Evolutionary conservation across 176 grass and related monocot species (phyloP), one percentile per base, ranked within the genome.

Genomic region (Elymus sibiricus): DNA sequence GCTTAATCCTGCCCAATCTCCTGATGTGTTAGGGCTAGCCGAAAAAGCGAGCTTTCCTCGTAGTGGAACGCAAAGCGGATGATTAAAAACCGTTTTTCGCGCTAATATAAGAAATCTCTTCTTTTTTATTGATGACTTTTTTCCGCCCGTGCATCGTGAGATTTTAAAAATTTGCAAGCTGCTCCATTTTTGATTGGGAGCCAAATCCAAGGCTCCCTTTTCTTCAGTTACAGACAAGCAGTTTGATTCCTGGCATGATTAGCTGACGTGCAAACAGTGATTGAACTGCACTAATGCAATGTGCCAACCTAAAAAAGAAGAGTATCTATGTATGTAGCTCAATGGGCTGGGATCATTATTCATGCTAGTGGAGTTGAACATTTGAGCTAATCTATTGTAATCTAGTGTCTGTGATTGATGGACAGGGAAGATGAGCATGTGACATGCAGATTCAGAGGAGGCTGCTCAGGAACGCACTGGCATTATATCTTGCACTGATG

Each of bases 11-110:
- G 69, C 76, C 76, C 24, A 31, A 64, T 85, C 85, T 85, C 64
- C 70, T 91, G 90, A 85, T 85, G 82, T 81, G 82, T 88, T 91
- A 88, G 70, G 90, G 86, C 87, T 83, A 88, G 82, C 85, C 81
- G 49, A 64, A 84, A 88, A 88, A 78, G 77, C 46, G 29, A 34
- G 82, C 82, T 85, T 88, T 91, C 61, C 35, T 82, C 70, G 8
- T 82, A 91, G 90, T 91, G 90, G 86, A 91, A 82, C 82, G 17
- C 84, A 91, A 91, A 91, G 82, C 38, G 17, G 70, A 37, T 26
- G 82, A 35, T 88, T 81, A 91, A 82, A 77, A 77, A 76, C 27
- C 6, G 16, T 55, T 32, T 53, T 21, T 16, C 4, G 42, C 28
- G 44, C 29, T 5, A 5, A 51, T 34, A 51, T 22, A 21, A 34